Base-by-base conservation (phyloP, 1,284 basidiomycete species). In the Cryptococcus hybrid region DNA sequence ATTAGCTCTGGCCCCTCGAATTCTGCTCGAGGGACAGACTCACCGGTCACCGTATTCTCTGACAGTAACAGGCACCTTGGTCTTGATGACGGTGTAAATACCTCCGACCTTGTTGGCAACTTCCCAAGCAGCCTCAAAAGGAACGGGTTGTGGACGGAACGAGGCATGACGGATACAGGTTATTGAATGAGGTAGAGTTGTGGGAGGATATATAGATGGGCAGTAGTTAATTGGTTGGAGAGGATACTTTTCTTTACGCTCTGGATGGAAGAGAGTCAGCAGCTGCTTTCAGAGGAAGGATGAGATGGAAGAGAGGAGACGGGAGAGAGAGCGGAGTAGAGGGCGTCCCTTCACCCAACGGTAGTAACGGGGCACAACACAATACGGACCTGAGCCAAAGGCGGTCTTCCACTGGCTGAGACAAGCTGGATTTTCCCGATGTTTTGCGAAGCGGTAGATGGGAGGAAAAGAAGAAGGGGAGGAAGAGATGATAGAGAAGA, bases 51-150 rank as follows among this genome's bases (percentile, higher is more conserved):
- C 77, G 65, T 88, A 96, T 78, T 96, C 92, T 62, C 87, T 86
- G 70, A 94, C 90, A 62, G 95, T 97, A 77, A 99, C 91, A 58
- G 95, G 95, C 53, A 96, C 93, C 77, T 98, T 99, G 56, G 95
- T 98, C 82, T 97, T 97, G 80, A 98, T 97, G 81, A 98, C 94
- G 63, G 94, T 98, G 84, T 98, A 98, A 80, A 97, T 97, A 64
- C 94, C 94, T 67, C 94, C 94, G 78, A 98, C 94, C 80, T 94
- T 95, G 84, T 95, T 95, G 40, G 89, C 92, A 69, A 94, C 92
- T 80, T 93, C 91, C 90, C 91, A 93, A 39, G 90, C 90, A 73
- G 87, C 89, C 75, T 93, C 91, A 74, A 93, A 71, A 93, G 86
- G 40, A 90, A 74, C 49, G 88, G 84, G 67, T 86, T 83, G 72